Percentiles rank a stretch among this genome's conserved stretches.
phyloP scores from a whole-genome alignment of 1,284 basidiomycete genomes.

The Heterobasidion occidentale region DNA sequence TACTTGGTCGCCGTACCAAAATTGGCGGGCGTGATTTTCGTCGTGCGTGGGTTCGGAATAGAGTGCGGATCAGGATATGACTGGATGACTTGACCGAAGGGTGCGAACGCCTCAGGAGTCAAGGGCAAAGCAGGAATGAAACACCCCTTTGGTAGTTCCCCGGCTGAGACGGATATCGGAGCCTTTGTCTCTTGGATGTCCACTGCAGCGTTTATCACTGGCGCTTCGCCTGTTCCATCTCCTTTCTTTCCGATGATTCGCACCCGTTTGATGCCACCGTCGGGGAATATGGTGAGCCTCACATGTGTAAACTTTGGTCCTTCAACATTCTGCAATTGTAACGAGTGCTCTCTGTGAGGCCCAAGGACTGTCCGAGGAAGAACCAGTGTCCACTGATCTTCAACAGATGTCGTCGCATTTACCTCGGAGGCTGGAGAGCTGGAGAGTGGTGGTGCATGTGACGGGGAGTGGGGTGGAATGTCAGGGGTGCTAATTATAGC shows the following conservation, averaged over 20 bases:
- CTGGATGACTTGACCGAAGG: slow-evolving; percentile 84
- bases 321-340: slow-evolving; percentile 66
- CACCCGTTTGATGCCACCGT: slow-evolving; percentile 93
- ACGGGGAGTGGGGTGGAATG: slow-evolving; percentile 28
- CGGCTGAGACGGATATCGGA: background rate
- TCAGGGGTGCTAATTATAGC: slow-evolving; percentile 44
- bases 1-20: slow-evolving; percentile 85
- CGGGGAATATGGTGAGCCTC: slow-evolving; percentile 85
- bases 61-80: slow-evolving; percentile 64
- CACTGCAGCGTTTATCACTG: background rate
- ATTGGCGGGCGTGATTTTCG: slow-evolving; percentile 75
- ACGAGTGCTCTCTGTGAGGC: slow-evolving; percentile 86
- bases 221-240: background rate
- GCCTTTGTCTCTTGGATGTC: background rate
- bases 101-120: slow-evolving; percentile 74
- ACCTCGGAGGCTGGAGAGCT: slow-evolving; percentile 10
- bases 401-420: slow-evolving; percentile 7
- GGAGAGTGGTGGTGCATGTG: slow-evolving; percentile 9
- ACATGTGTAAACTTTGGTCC: slow-evolving; percentile 73
- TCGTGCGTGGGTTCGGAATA: slow-evolving; percentile 47
- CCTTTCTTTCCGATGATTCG: slow-evolving; percentile 69
- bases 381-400: slow-evolving; percentile 65
- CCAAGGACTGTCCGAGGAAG: slow-evolving; percentile 78
- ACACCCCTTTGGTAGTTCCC: slow-evolving; percentile 1
- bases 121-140: slow-evolving; percentile 66